Evolutionary conservation across 2,329 filamentous ascomycete genomes (phyloP), one percentile per base, ranked within the genome.

Genomic region (Colletotrichum sp.): DNA sequence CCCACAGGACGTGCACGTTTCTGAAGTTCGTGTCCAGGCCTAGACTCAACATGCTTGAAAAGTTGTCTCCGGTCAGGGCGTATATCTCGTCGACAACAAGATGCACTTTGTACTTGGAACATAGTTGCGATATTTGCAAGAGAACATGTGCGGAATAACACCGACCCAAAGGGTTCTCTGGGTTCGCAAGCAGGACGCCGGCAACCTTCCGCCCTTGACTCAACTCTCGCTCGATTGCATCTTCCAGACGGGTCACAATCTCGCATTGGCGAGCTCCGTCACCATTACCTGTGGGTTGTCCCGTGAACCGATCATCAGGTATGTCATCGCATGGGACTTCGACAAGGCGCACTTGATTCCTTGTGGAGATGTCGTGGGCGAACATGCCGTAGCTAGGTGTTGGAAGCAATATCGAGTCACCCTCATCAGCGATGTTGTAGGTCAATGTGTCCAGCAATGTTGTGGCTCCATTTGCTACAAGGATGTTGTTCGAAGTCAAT

Each of bases 301-400:
- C 60, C 16, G 68, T 66, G 49, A 75, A 67, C 15, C 72, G 68
- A 26, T 75, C 72, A 16, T 72, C 60, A 13, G 68, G 34, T n/a
- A 75, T 75, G 69, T 75, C 72, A 18, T 75, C 68, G 28, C 72
- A 75, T 6, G 72, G 69, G 1, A 75, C 72, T n/a, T 66, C 49
- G 12, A 75, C 72, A 5, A 75, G 34, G 4, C 49, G 62, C 12
- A 75, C 36, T 18, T 30, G 21, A 12, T 72, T 75, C 6, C 69
- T 68, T 9, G 65, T 28, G 21, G 60, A 74, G 49, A 66, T 21
- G 10, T 69, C 59, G 13, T 39, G 24, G 21, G 59, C 49, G 15
- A 62, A 52, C 30, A 70, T 70, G 28, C 60, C 60, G 6, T 44
- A 66, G 60, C 36, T 74, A 0, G 74, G 74, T 0, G 74, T 74